Percentiles rank a stretch among this genome's conserved stretches.
Evolutionary conservation across 2,329 filamentous ascomycete species (phyloP).

Genomic region (Pseudophaeomoniella oleicola): DNA sequence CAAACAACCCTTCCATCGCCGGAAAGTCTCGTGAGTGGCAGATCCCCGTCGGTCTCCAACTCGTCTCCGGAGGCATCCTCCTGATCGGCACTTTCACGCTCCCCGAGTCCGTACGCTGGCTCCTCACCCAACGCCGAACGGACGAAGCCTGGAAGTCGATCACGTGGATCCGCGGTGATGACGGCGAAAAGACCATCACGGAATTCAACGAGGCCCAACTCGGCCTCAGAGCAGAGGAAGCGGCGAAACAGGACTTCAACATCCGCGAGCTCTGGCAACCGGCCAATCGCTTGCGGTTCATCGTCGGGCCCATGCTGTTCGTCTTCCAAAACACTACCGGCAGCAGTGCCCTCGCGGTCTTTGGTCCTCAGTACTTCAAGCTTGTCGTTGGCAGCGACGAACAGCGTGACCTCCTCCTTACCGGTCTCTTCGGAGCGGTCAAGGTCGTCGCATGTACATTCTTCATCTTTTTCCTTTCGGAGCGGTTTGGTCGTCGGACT

Average conservation of each 20-base stretch:
- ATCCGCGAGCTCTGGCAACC: constrained; percentile 29
- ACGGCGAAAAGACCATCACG: constrained; percentile 17
- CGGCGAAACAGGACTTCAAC: constrained; percentile 29
- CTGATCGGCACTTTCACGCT: constrained; percentile 35
- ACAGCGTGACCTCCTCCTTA: constrained; percentile 29
- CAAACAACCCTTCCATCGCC: constrained; percentile 13
- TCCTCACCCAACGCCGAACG: constrained; percentile 29
- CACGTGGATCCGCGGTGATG: constrained; percentile 35
- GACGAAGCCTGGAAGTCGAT: constrained; percentile 33
- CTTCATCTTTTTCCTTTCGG: constrained; percentile 40
- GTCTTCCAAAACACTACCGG: constrained; percentile 39
- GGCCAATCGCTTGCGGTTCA: constrained; percentile 29
- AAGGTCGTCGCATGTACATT: constrained; percentile 35
- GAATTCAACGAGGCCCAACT: constrained; percentile 38
- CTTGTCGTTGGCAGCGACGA: constrained; percentile 33
- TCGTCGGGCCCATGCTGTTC: constrained; percentile 32
- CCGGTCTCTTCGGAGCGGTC: constrained; percentile 38
- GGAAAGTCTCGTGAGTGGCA: constrained; percentile 36
- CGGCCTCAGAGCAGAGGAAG: constrained; percentile 30
- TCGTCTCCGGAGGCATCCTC: constrained; percentile 28
- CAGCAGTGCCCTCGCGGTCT: constrained; percentile 40
- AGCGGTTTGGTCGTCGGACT: constrained; percentile 35
- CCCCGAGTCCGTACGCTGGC: constrained; percentile 36
- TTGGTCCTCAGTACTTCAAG: constrained; percentile 40
- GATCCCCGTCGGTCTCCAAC: constrained; percentile 36